Evolutionary conservation across 768 basidiomycete genomes (phyloP), one percentile per base, ranked within the genome.

Genomic region (Rhizopogon rudus): DNA sequence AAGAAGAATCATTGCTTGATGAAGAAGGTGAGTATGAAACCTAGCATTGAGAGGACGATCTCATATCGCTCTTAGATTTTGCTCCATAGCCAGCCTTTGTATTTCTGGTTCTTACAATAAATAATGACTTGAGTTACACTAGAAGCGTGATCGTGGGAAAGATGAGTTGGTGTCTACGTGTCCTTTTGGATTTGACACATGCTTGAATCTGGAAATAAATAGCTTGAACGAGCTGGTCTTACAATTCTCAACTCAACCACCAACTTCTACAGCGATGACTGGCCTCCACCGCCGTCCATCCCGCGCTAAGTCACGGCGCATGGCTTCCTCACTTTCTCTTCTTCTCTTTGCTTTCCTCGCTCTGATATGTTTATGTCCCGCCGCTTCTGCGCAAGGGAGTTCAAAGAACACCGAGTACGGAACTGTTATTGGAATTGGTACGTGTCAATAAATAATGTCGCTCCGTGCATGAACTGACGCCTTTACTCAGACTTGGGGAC

Each of bases 371-470:
- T 74, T 93, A 60, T 84, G 81, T 64, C 87, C 90, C 16, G 75
- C 77, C 33, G 81, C 78, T 53, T 74, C 71, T 50, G 92, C 91
- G 44, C 83, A 88, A 61, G 87, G 86, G 37, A 56, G 35, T 10
- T 72, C 71, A 39, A 75, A 75, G 60, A 75, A 73, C 62, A 75
- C 78, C 55, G 89, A 94, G 65, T 94, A 90, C 71, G 93, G 94
- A 54, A 88, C 89, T 39, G 93, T 96, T 40, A 96, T 96, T 69
- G 94, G 91, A 81, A 91, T 93, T 67, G 89, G 88, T 91, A 61
- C 46, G 85, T 74, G 2, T 31, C 54, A 12, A n/a, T 13, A 1
- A 16, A 17, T 2, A 1, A 43, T 6, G 6, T 33, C 40, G 6
- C 52, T 28, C 52, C 41, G 37, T 6, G 16, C 17, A 14, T 16